Evolutionary conservation across 1,284 basidiomycete genomes (phyloP).

Genomic region (Cryptococcus maquisensis): DNA sequence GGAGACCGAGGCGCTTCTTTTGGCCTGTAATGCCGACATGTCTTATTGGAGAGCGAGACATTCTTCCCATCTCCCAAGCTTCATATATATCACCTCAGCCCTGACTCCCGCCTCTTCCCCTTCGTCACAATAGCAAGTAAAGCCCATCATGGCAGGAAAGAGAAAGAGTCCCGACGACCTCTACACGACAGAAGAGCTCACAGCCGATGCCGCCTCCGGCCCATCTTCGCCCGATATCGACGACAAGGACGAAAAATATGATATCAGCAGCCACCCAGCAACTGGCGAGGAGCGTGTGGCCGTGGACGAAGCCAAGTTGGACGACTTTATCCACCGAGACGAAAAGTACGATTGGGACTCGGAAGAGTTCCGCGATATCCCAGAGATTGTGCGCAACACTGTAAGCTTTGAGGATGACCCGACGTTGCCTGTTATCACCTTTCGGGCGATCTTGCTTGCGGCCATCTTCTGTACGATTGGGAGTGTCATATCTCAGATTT

Average conservation of each 20-base stretch:
- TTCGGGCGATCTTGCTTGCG: slow-evolving; percentile 14
- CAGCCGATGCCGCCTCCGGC: background rate
- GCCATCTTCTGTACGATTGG: slow-evolving; percentile 18
- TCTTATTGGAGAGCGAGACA: too few relatives aligned
- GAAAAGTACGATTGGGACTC: slow-evolving; percentile 17
- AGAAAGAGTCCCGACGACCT: background rate
- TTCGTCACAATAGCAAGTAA: too few relatives aligned
- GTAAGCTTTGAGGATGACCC: slow-evolving; percentile 23
- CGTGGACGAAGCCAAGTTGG: slow-evolving; percentile 2
- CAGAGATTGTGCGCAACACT: slow-evolving; percentile 13
- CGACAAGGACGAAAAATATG: slow-evolving; percentile 1
- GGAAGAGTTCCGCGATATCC: slow-evolving; percentile 17
- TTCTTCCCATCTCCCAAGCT: too few relatives aligned
- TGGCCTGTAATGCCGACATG: too few relatives aligned
- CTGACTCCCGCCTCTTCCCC: too few relatives aligned
- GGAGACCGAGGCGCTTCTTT: too few relatives aligned
- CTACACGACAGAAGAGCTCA: background rate
- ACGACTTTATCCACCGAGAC: slow-evolving; percentile 44
- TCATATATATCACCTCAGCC: too few relatives aligned
- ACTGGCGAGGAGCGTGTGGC: background rate
- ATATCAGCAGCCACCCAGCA: background rate
- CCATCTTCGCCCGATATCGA: background rate
- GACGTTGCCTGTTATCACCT: slow-evolving; percentile 14
- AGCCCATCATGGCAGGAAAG: background rate
- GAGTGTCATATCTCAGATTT: slow-evolving; percentile 15